A percentile compares a stretch with the other conserved stretches of the same genome.
Conservation (phyloP, 2,329 filamentous ascomycete genomes). For the Pleurostoma richardsiae region DNA sequence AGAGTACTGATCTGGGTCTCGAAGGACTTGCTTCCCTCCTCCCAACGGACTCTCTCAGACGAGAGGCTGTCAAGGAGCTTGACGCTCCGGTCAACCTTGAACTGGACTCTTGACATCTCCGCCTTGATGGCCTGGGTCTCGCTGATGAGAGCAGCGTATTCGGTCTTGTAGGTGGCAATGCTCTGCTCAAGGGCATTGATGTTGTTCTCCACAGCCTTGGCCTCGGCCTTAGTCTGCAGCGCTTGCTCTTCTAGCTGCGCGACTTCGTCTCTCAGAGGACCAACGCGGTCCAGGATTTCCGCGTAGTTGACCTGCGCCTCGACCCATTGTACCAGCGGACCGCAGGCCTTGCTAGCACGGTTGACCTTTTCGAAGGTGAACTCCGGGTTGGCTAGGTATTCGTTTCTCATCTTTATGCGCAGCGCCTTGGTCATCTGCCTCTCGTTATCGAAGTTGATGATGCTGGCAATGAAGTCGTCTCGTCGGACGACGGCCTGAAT, state of each 20-base stretch:
- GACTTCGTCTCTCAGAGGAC: slow-evolving; percentile 87
- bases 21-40: slow-evolving; percentile 95
- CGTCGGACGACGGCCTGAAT: slow-evolving; percentile 83
- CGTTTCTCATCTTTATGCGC: slow-evolving; percentile 83
- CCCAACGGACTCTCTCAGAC: slow-evolving; percentile 90
- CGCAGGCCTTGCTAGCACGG: slow-evolving; percentile 93
- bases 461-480: slow-evolving; percentile 97
- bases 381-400: slow-evolving; percentile 87
- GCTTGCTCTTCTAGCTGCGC: slow-evolving; percentile 81
- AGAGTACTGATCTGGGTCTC: slow-evolving; percentile 96
- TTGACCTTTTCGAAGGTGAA: slow-evolving; percentile 97
- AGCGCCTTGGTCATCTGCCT: slow-evolving; percentile 83
- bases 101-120: slow-evolving; percentile 94
- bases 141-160: slow-evolving; percentile 93
- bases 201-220: slow-evolving; percentile 83
- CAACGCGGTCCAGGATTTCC: slow-evolving; percentile 92
- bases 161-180: slow-evolving; percentile 91
- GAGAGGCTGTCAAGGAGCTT: slow-evolving; percentile 90
- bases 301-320: slow-evolving; percentile 95
- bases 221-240: slow-evolving; percentile 87
- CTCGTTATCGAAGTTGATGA: slow-evolving; percentile 95
- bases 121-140: slow-evolving; percentile 96
- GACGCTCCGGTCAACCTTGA: slow-evolving; percentile 96
- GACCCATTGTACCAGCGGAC: slow-evolving; percentile 95
- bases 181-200: slow-evolving; percentile 81